phyloP scores from a whole-genome alignment of 2,329 filamentous ascomycete genomes.

The Microascus cirrosus region DNA sequence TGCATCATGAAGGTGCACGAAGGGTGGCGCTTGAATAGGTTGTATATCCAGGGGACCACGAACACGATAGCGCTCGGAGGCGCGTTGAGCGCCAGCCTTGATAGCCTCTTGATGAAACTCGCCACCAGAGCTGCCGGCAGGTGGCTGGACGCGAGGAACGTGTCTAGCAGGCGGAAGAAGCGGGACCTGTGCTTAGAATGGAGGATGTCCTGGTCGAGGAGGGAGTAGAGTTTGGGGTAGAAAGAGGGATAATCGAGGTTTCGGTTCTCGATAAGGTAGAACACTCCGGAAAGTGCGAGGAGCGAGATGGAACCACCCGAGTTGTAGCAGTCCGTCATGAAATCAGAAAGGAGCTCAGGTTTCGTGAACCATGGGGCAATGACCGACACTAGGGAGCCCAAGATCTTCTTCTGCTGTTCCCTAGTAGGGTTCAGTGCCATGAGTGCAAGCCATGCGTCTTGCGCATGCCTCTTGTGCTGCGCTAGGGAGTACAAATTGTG shows the following conservation, averaged over 20 bases:
- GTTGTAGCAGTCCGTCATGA: conserved; percentile 89
- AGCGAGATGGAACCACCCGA: conserved; percentile 77
- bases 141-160: conserved; percentile 84
- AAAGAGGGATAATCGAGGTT: conserved; percentile 96
- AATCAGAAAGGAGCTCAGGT: conserved; percentile 87
- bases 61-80: conserved; percentile 84
- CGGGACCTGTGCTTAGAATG: conserved; percentile 90
- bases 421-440: conserved; percentile 57
- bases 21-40: conserved; percentile 81
- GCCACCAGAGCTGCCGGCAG: conserved; percentile 83
- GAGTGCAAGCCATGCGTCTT: conserved; percentile 77
- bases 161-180: conserved; percentile 87
- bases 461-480: conserved; percentile 67
- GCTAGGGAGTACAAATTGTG: conserved; percentile 53
- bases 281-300: conserved; percentile 82
- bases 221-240: conserved; percentile 85
- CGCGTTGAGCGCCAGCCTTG: conserved; percentile 72
- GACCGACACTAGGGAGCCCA: conserved; percentile 62
- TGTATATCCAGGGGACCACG: conserved; percentile 90
- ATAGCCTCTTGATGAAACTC: conserved; percentile 91
- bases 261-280: conserved; percentile 84
- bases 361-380: conserved; percentile 86
- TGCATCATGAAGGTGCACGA: conserved; percentile 95
- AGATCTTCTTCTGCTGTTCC: conserved; percentile 66
- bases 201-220: conserved; percentile 74